phyloP scores from a whole-genome alignment of 345 rosid genomes.

The Microcos paniculata region DNA sequence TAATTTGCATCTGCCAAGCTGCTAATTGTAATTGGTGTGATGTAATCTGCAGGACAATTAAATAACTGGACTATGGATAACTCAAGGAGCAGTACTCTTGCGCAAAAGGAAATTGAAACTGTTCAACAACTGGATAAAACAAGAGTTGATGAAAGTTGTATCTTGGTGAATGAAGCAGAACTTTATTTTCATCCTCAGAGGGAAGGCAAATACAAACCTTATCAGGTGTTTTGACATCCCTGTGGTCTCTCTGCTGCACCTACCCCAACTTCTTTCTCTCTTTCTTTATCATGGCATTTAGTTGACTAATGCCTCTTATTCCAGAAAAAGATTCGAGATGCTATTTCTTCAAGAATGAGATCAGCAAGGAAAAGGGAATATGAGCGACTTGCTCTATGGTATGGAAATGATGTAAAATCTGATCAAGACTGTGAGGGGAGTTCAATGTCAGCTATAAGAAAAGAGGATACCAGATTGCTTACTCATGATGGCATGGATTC shows the following conservation, averaged over 20 bases:
- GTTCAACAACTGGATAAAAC: conserved; percentile 29
- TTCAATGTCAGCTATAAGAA: conserved; percentile 24
- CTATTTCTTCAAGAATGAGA: conserved; percentile 58
- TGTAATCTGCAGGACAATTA: conserved; percentile 30
- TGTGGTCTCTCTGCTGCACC: neutral
- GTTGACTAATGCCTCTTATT: neutral
- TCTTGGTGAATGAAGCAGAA: conserved; percentile 56
- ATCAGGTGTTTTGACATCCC: conserved; percentile 45
- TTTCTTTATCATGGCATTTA: neutral
- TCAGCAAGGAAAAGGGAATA: conserved; percentile 61
- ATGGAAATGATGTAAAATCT: conserved; percentile 25
- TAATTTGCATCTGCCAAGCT: neutral
- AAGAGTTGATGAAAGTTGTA: conserved; percentile 64
- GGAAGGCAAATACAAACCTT: conserved; percentile 47
- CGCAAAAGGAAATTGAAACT: conserved; percentile 26
- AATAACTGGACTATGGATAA: conserved; percentile 15
- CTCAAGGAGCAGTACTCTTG: conserved; percentile 18
- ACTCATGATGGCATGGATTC: conserved; percentile 38
- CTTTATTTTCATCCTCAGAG: conserved; percentile 29
- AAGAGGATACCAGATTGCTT: conserved; percentile 24
- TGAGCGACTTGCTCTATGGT: conserved; percentile 49
- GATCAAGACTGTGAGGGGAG: conserved; percentile 18
- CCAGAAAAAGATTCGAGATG: conserved; percentile 60
- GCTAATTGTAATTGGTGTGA: conserved; percentile 6
- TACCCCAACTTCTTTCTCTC: neutral